Percentiles rank a stretch among this genome's conserved stretches.
Conservation (phyloP, 202 grass and related monocot genomes). For the Panicum virgatum region DNA sequence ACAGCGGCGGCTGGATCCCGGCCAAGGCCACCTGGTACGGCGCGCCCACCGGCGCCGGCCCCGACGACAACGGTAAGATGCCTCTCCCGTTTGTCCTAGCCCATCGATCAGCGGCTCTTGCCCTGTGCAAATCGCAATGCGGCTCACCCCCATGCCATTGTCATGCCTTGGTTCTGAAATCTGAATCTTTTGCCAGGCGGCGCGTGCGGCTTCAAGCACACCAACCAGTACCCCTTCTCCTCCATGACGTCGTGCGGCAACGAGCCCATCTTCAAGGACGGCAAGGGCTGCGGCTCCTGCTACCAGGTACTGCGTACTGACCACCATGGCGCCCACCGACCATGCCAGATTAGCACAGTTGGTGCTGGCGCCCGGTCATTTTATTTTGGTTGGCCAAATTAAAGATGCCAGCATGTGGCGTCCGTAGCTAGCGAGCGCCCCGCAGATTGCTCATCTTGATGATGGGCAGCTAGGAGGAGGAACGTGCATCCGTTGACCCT, state of each 20-base stretch:
- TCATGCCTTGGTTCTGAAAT: too few species aligned
- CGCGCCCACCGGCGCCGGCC: constrained; percentile 51
- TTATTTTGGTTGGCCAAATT: neutral
- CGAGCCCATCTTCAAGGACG: constrained; percentile 54
- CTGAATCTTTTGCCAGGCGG: constrained; percentile 43
- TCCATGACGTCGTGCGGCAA: constrained; percentile 69
- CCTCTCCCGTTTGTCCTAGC: too few species aligned
- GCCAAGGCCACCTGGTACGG: constrained; percentile 66
- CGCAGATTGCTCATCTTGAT: neutral
- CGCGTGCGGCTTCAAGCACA: constrained; percentile 59
- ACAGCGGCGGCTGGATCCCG: constrained; percentile 31
- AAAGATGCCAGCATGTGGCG: neutral
- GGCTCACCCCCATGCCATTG: neutral
- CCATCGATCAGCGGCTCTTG: too few species aligned
- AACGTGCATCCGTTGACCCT: neutral
- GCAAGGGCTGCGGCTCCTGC: constrained; percentile 65
- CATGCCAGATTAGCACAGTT: neutral
- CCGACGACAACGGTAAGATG: constrained; percentile 50
- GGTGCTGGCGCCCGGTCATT: constrained; percentile 11
- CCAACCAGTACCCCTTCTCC: constrained; percentile 50
- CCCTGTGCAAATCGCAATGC: neutral
- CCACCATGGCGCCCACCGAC: neutral
- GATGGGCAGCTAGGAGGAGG: neutral
- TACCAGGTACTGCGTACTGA: constrained; percentile 28
- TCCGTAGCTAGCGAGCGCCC: neutral